Base-by-base conservation (phyloP, 192 early-diverging fungal species). In the Coemansia sp. region DNA sequence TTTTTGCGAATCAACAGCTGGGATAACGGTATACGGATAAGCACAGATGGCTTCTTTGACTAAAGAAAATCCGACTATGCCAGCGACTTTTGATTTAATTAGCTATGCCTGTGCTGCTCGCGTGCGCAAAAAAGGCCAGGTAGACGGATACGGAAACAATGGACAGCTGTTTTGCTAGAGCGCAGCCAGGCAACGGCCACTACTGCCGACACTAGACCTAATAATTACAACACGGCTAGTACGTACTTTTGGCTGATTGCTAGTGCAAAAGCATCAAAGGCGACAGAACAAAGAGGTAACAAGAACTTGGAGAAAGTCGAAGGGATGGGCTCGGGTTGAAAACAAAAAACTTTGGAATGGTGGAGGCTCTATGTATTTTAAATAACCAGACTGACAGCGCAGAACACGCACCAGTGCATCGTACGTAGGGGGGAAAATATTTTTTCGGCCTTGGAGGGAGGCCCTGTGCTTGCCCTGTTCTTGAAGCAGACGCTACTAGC, bases 341-440 rank as follows among this genome's bases (percentile, higher is more conserved):
- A 38, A 52, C 15, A 45, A 53, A 68, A 68, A 62, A 55, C 61
- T 38, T 37, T 51, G 22, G 51, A 63, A 56, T 20, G 52, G 68
- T 55, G 68, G 68, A 70, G n/a, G 15, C 35, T 38, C 51, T 11
- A 63, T 55, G 68, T 34, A 38, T 63, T 70, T 55, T 70, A 70
- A 70, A 70, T 63, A 43, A 39, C 35, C 53, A 61, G 59, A 36
- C 38, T 61, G 58, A 48, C 61, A 36, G 22, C 38, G 66, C 66
- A 67, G 51, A 53, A 22, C 51, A 53, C 55, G 52, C 35, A 35
- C 51, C 43, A 70, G 38, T 54, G 39, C 59, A 38, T 58, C 51
- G 61, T 43, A 38, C 60, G 68, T 45, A 70, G 61, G 15, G 28
- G 28, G n/a, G 7, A 56, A 70, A 63, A 62, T 41, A 32, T 62